A percentile compares a stretch with the other conserved stretches of the same genome.
phyloP scores from a whole-genome alignment of 1,139 yeast species.

The Kluyveromyces sp. region DNA sequence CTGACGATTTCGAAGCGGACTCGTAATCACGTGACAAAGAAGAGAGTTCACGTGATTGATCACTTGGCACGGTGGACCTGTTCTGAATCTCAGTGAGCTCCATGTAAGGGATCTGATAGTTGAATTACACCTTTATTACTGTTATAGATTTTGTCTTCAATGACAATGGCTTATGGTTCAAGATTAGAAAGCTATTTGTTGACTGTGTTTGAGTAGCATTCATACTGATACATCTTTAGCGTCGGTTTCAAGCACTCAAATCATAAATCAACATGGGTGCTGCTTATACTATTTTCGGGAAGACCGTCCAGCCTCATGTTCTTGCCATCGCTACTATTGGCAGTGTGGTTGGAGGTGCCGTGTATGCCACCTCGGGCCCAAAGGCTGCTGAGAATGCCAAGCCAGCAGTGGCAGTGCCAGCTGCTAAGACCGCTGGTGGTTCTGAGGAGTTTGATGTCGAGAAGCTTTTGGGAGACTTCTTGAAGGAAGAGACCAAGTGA shows the following conservation, averaged over 20 bases:
- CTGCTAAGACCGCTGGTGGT: slow-evolving; percentile 9
- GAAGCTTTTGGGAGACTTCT: slow-evolving; percentile 36
- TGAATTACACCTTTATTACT: background rate
- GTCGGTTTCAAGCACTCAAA: no score
- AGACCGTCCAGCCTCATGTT: slow-evolving; percentile 52
- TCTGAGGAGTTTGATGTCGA: slow-evolving; percentile 25
- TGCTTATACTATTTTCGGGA: slow-evolving; percentile 57
- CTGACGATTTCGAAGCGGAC: background rate
- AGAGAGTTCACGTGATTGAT: background rate
- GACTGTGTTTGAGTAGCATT: no score
- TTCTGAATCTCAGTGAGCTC: no score
- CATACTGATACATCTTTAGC: no score
- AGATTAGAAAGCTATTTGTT: background rate
- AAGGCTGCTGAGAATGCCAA: slow-evolving; percentile 8
- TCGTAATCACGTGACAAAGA: background rate
- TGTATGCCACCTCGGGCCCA: slow-evolving; percentile 21
- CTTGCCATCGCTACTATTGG: slow-evolving; percentile 34
- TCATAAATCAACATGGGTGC: slow-evolving; percentile 46
- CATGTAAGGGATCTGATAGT: background rate
- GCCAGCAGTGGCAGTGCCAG: slow-evolving; percentile 9
- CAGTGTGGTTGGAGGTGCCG: slow-evolving; percentile 33
- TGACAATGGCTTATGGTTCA: background rate
- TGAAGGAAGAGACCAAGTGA: slow-evolving; percentile 20
- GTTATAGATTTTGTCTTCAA: no score
- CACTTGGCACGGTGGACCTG: background rate